Base-by-base conservation (phyloP, 2,329 filamentous ascomycete genomes). In the Scytalidium lignicola region DNA sequence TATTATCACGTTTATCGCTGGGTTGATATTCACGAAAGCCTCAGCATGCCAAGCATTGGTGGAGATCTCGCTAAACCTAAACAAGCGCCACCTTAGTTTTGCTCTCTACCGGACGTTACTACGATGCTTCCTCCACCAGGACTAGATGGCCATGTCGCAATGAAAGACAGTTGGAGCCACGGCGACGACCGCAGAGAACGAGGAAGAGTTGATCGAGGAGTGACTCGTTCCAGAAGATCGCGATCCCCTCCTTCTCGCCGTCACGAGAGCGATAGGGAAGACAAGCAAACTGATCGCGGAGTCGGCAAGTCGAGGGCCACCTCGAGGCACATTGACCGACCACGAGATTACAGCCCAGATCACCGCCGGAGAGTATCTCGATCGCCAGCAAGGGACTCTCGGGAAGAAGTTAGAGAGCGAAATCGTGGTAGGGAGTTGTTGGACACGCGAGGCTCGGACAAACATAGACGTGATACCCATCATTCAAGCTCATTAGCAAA, bases 111-210 rank as follows among this genome's bases (percentile, higher is more conserved):
- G 32, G 32, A 37, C 32, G n/a, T 26, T 37, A n/a, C 32, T 37
- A 37, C 32, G n/a, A 37, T 37, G 32, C 15, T n/a, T 13, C 32
- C 32, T 37, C 32, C 32, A 37, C 32, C 32, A 37, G 32, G 32
- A 37, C 32, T 17, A n/a, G 32, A 37, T 37, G 32, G 32, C 32
- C 57, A 69, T 69, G 67, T 65, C 64, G 67, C 64, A 61, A 69
- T 69, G 67, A 69, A 65, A 67, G 64, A 67, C 63, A 68, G 64
- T 58, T 67, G 65, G 65, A 67, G 64, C 65, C 60, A 64, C 64
- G 65, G 62, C 58, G 62, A 68, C 56, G 67, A 68, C 53, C 66
- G 66, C 60, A 67, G 67, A 69, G 66, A 69, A 53, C 64, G 67
- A 66, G 65, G 66, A 55, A 65, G 66, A 67, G 62, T 65, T 54